Conservation (phyloP, 345 rosid species). For the Hypericum androsaemum region DNA sequence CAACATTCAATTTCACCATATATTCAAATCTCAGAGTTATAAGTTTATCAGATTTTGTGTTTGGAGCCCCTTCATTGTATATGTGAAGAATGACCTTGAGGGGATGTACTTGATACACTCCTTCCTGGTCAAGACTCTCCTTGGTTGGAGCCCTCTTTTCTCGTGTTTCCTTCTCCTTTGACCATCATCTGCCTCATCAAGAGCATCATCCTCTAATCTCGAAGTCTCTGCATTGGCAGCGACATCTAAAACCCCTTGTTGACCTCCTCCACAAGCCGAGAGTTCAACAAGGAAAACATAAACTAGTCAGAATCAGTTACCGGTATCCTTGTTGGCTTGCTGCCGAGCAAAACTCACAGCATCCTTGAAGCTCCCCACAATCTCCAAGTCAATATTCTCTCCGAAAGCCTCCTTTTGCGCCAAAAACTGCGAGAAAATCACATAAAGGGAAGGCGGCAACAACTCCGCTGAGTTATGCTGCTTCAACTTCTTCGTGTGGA, state of each 20-base stretch:
- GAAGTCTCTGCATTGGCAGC: conserved; percentile 43
- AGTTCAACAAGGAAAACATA: not conserved
- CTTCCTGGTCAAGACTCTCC: conserved; percentile 46
- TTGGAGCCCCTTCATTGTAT: conserved; percentile 49
- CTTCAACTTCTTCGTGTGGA: conserved; percentile 65
- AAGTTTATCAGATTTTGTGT: conserved; percentile 49
- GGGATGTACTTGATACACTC: conserved; percentile 60
- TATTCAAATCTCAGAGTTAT: conserved; percentile 61
- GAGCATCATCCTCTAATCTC: conserved; percentile 62
- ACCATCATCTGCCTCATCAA: conserved; percentile 77
- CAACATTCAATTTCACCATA: conserved; percentile 67
- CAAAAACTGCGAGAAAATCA: conserved; percentile 64
- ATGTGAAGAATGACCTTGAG: conserved; percentile 55
- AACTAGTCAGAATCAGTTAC: conserved; percentile 22
- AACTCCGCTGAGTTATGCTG: conserved; percentile 74
- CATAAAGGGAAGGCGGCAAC: conserved; percentile 84
- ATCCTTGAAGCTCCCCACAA: conserved; percentile 66
- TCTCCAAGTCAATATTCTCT: conserved; percentile 60
- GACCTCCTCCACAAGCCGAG: not conserved
- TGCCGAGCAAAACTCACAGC: conserved; percentile 63
- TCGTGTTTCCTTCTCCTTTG: conserved; percentile 68
- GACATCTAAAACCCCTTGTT: conserved; percentile 29
- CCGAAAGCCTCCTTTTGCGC: conserved; percentile 88
- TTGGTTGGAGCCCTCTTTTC: conserved; percentile 51
- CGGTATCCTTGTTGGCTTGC: conserved; percentile 62